Evolutionary conservation across 2,329 filamentous ascomycete species (phyloP), one percentile per base, ranked within the genome.

Genomic region (Fonsecaea pedrosoi): DNA sequence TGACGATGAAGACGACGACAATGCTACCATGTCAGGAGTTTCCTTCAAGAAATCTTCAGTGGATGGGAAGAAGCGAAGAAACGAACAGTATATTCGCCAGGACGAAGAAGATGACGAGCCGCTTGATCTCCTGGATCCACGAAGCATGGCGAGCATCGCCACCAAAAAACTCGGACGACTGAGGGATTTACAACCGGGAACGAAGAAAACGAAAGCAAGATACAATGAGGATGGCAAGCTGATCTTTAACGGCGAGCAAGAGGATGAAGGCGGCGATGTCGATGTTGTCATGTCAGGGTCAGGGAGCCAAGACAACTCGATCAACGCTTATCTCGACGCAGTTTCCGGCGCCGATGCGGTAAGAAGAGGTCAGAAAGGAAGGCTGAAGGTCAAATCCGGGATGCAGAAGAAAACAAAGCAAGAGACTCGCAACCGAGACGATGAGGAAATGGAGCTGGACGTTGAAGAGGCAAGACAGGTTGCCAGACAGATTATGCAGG

Each of bases 71-170:
- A 84, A 87, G 75, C 88, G 87, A 78, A 87, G 86, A 50, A 74
- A 76, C 71, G 71, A 82, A 78, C 74, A 89, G 88, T 99, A 95
- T 79, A 98, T 99, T 73, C 87, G 97, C 68, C 94, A 98, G 81
- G 91, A 74, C 25, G 71, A 70, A 37, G 59, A 96, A 68, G 92
- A 96, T 65, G 92, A 96, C 73, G 95, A 98, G 78, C 95, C 95
- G 1, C 89, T 99, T 50, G 95, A 99, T 81, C 86, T 99, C 54
- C 87, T 99, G 15, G 94, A 95, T 75, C 91, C 92, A 69, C 90
- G 90, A 76, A 92, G 94, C 8, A 86, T 99, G 50, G 94, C 92
- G 62, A 95, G 92, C 77, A 97, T 99, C 74, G 97, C 94, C 2
- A 67, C 65, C 25, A 66, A 59, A 40, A 72, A 71, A 54, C 66